Conservation (phyloP, 495 filamentous ascomycete genomes). For the Xylaria castorea region DNA sequence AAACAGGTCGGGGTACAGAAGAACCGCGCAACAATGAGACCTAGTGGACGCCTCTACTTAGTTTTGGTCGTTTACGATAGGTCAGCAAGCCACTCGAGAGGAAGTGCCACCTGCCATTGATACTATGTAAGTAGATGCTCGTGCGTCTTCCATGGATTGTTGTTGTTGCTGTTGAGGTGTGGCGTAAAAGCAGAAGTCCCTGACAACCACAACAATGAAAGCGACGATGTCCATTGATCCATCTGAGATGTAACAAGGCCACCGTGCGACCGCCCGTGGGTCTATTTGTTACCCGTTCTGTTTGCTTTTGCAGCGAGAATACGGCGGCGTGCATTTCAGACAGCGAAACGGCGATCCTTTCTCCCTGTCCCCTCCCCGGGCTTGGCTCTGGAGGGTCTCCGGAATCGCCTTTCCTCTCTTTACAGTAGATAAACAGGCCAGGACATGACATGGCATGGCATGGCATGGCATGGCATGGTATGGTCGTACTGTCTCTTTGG, state of each 20-base stretch:
- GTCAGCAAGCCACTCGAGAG: slow-evolving; percentile 16
- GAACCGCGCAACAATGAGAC: slow-evolving; percentile 18
- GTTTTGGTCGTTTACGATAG: background rate
- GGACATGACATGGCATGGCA: slow-evolving; percentile 1
- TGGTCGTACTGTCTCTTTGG: slow-evolving; percentile 11
- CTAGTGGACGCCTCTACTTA: background rate
- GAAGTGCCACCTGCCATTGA: background rate
- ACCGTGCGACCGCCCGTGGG: slow-evolving; percentile 27
- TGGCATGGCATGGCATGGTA: background rate
- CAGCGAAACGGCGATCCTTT: background rate
- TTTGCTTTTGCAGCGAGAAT: slow-evolving; percentile 20
- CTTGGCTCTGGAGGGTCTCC: slow-evolving; percentile 16
- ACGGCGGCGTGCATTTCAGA: slow-evolving; percentile 9
- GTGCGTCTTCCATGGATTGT: slow-evolving; percentile 4
- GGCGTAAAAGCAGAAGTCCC: slow-evolving; percentile 14
- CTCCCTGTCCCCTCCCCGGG: background rate
- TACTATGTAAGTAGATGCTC: background rate
- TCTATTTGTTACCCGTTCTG: background rate
- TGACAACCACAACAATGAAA: slow-evolving; percentile 6
- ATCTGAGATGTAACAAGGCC: slow-evolving; percentile 25
- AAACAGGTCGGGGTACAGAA: slow-evolving; percentile 19
- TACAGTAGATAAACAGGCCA: slow-evolving; percentile 4
- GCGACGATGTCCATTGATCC: slow-evolving; percentile 1
- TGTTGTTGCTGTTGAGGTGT: slow-evolving; percentile 4
- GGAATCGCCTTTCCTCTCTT: background rate